These are phyloP conservation scores for Euptelea pleiosperma DNA, from an alignment of 164 flowering plant genomes.

Conservation along the genomic window DNA sequence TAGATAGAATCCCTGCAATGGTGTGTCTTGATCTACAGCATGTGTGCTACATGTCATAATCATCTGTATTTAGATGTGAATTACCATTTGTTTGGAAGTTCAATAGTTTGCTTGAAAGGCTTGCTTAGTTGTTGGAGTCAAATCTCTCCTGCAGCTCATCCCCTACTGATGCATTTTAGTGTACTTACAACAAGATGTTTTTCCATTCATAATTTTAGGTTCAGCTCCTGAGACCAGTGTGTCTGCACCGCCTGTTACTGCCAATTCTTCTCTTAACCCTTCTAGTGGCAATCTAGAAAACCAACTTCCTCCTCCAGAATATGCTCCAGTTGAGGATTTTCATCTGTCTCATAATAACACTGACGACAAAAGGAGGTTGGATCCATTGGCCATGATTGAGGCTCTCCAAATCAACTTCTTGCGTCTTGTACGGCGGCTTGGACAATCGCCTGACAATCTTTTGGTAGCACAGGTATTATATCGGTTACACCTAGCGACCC, in stretches of 20 bases:
- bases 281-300: slow-evolving; percentile 31
- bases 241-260: slow-evolving; percentile 18
- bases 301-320: slow-evolving; percentile 19
- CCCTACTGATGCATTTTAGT: not conserved
- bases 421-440: slow-evolving; percentile 66
- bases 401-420: slow-evolving; percentile 69
- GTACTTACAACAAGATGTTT: not conserved
- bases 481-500: slow-evolving; percentile 72
- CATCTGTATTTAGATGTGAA: not conserved
- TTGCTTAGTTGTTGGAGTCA: too few species aligned
- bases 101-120: not conserved
- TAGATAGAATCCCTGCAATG: too few species aligned
- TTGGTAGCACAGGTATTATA: slow-evolving; percentile 77
- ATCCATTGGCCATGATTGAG: slow-evolving; percentile 65
- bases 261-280: slow-evolving; percentile 20
- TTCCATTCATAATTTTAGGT: slow-evolving; percentile 25
- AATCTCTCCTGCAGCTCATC: not conserved
- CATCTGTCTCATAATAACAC: slow-evolving; percentile 16
- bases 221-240: slow-evolving; percentile 24
- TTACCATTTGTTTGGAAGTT: not conserved
- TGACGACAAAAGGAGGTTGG: slow-evolving; percentile 30
- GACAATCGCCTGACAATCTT: slow-evolving; percentile 48
- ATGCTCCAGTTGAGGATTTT: slow-evolving; percentile 31
- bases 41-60: not conserved
- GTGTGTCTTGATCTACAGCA: not conserved